Conservation (phyloP, 1,139 yeast genomes). For the Saccharomyces pastorianus region DNA sequence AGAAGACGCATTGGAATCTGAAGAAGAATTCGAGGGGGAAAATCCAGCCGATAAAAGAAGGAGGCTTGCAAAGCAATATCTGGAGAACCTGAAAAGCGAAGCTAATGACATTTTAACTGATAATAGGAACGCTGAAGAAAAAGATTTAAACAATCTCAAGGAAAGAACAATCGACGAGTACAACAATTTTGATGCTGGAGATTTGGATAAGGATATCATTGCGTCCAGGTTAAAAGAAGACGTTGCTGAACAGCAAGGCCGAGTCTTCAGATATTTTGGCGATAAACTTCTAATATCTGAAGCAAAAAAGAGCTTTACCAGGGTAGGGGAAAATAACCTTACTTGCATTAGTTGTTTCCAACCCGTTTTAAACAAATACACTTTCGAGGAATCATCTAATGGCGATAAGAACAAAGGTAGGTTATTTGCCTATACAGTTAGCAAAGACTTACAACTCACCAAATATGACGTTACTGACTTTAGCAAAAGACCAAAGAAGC, state of each 20-base stretch:
- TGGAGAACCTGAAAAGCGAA: conserved; percentile 65
- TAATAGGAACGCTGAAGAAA: conserved; percentile 10
- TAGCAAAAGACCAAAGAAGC: conserved; percentile 47
- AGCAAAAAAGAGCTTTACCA: conserved; percentile 36
- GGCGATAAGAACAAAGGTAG: conserved; percentile 20
- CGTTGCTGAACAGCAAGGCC: conserved; percentile 84
- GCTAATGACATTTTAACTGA: conserved; percentile 35
- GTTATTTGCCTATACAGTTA: conserved; percentile 64
- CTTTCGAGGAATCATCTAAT: conserved; percentile 14
- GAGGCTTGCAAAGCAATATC: conserved; percentile 85
- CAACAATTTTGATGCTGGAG: conserved; percentile 80
- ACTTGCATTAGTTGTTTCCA: conserved; percentile 37
- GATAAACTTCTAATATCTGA: conserved; percentile 44
- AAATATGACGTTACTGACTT: conserved; percentile 63
- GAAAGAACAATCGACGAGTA: conserved; percentile 33
- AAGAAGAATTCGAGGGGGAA: conserved; percentile 66
- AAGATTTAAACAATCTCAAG: conserved; percentile 1
- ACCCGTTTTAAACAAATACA: conserved; percentile 30
- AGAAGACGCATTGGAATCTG: conserved; percentile 47
- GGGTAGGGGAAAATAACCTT: conserved; percentile 53
- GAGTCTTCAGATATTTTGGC: conserved; percentile 62
- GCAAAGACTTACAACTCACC: conserved; percentile 72
- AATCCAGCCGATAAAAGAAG: conserved; percentile 90
- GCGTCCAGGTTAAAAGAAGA: conserved; percentile 75
- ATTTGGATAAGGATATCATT: conserved; percentile 78